Evolutionary conservation across 2,329 filamentous ascomycete genomes (phyloP), one percentile per base, ranked within the genome.

Genomic region (Chrysoporthe deuterocubensis): DNA sequence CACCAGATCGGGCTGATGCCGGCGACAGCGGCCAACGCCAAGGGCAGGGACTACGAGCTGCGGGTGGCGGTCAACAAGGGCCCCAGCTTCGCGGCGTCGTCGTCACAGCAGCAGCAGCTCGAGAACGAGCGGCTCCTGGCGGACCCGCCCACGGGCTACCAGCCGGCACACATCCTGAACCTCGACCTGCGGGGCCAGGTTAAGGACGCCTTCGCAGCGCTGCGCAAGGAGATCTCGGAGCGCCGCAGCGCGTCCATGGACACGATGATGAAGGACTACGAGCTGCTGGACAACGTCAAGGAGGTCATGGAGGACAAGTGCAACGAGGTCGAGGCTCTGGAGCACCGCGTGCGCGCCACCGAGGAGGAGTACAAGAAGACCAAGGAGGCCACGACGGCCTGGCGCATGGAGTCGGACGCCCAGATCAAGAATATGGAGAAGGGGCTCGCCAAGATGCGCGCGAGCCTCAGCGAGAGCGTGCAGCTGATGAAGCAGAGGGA

Each of bases 341-440:
- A 95, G 73, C 95, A 98, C 78, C 89, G 92, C 54, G 92, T 97
- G 58, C 89, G 92, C 44, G 92, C 92, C 21, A 94, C 95, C 0
- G 92, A 97, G 77, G 93, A 97, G 75, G 94, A 97, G 77, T 96
- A 97, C 76, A 94, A 97, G 75, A 94, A 93, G 80, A 94, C 93
- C 26, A 95, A 95, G 76, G 96, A 97, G 83, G 85, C 87, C 64
- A 95, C 92, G 8, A 92, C 87, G 57, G 92, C 94, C n/a, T 93
- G 97, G 77, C 96, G 96, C 81, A 88, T 95, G 77, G 91, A 90
- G 9, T 93, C 90, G 2, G 96, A 98, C 77, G 89, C 94, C 9
- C 95, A 98, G 78, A 97, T 99, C 74, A 96, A 99, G 80, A 96
- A 96, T 83, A 96, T 97, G 91, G 96, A 99, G 81, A 97, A 97